Evolutionary conservation across 2,329 filamentous ascomycete genomes (phyloP), one percentile per base, ranked within the genome.

Genomic region (Stachybotrys elegans): DNA sequence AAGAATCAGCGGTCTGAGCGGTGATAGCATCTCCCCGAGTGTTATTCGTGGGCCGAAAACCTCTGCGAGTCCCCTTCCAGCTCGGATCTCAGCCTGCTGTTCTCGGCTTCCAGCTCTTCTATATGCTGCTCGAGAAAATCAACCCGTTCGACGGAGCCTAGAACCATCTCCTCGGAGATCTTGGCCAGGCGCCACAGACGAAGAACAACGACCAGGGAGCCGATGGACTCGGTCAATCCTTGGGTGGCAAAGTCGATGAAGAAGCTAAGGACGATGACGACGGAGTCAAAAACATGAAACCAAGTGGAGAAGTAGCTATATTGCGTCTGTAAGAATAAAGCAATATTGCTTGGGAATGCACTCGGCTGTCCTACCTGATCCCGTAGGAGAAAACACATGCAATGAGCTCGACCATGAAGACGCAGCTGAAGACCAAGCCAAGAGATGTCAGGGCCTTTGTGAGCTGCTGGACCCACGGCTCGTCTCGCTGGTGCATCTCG

Each of bases 151-250:
- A 76, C 66, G 2, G 81, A 80, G 8, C 79, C 81, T 6, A 82
- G 71, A 22, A 76, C 76, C 48, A 86, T 69, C 60, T 87, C 83
- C 55, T 87, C 81, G 6, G 84, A 77, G 42, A 86, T 83, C 66
- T 86, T 85, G 58, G 85, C 78, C 36, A 87, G 73, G 14, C 84
- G 73, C 78, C 82, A 86, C 4, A 87, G 67, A 43, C 83, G 78
- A 36, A 87, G 65, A 4, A 85, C 70, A 22, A 87, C 72, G 40
- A 87, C 73, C n/a, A 87, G 67, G 1, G 79, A 84, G 1, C 76
- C 80, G 38, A 84, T 78, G 55, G 85, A 78, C 59, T 83, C 78
- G 6, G 79, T 62, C 2, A 78, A 62, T 36, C 82, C 83, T 29
- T 75, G 73, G 14, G 82, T 69, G 3, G 80, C 59, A 19, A 86